These are phyloP conservation scores for Venturia carpophila DNA, from an alignment of 2,329 filamentous ascomycete genomes.

Conservation along the genomic window DNA sequence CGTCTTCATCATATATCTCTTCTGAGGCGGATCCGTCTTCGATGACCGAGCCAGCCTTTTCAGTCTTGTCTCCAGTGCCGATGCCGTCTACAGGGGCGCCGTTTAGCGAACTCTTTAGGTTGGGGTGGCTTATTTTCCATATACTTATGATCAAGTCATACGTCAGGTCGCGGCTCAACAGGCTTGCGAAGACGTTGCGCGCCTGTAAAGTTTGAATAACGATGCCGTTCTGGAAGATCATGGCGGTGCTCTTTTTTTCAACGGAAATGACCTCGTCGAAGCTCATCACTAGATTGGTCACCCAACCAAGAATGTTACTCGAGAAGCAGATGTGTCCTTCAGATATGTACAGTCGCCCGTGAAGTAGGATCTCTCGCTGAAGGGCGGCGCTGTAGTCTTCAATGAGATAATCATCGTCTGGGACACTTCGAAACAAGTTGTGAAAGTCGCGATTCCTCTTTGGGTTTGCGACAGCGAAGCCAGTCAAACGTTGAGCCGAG, in stretches of 20 bases:
- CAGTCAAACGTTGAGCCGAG: conserved; percentile 45
- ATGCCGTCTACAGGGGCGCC: conserved; percentile 67
- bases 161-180: conserved; percentile 87
- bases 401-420: conserved; percentile 95
- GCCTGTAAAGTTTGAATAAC: conserved; percentile 95
- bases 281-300: conserved; percentile 93
- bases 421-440: conserved; percentile 86
- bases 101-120: conserved; percentile 82
- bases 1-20: conserved; percentile 72
- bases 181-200: conserved; percentile 90
- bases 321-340: conserved; percentile 98
- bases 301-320: conserved; percentile 97
- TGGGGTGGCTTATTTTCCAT: conserved; percentile 94
- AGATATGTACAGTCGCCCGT: conserved; percentile 89
- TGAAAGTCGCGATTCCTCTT: conserved; percentile 96
- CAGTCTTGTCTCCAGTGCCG: conserved; percentile 80
- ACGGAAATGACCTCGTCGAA: conserved; percentile 97
- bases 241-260: conserved; percentile 90
- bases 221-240: conserved; percentile 94
- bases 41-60: conserved; percentile 61
- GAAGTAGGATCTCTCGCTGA: conserved; percentile 89
- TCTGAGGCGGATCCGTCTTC: conserved; percentile 46
- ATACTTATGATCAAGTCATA: conserved; percentile 97
- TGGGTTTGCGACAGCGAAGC: conserved; percentile 92
- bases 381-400: conserved; percentile 97